A percentile compares a stretch with the other conserved stretches of the same genome.
phyloP scores from a whole-genome alignment of 2,329 filamentous ascomycete genomes.

The Apiospora phragmitis region DNA sequence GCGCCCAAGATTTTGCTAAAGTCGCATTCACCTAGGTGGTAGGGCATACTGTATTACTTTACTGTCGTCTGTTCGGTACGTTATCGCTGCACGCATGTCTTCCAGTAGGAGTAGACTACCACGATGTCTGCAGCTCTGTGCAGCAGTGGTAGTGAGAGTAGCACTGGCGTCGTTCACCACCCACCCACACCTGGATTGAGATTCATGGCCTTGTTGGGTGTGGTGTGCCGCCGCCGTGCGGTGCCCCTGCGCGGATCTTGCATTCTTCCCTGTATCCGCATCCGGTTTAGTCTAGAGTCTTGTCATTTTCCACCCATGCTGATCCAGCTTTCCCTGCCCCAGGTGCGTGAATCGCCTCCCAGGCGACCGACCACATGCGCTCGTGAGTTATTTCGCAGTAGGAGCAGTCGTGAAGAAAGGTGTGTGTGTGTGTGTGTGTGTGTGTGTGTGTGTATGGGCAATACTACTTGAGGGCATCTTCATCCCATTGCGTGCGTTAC shows the following conservation, averaged over 20 bases:
- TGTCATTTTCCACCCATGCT: neutral
- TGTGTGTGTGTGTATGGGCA: too few relatives aligned
- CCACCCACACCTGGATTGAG: neutral
- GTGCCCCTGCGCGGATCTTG: constrained; percentile 6
- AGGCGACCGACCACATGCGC: neutral
- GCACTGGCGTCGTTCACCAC: neutral
- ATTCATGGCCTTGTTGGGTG: neutral
- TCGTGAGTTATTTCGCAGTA: neutral
- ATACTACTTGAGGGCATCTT: neutral
- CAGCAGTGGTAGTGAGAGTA: neutral
- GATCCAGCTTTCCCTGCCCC: neutral
- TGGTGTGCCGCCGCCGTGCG: neutral
- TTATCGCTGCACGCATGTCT: neutral
- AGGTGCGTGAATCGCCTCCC: neutral
- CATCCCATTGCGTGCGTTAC: neutral
- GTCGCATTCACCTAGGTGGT: neutral
- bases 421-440: too few relatives aligned
- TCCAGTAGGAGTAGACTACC: neutral
- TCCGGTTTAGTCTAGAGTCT: neutral
- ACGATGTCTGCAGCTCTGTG: neutral
- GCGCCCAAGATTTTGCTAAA: neutral
- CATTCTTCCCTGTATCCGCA: neutral
- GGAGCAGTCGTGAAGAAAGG: neutral
- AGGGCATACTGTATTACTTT: neutral
- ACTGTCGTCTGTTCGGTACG: neutral